Conservation (phyloP, 1,284 basidiomycete genomes). For the Malassezia sympodialis region DNA sequence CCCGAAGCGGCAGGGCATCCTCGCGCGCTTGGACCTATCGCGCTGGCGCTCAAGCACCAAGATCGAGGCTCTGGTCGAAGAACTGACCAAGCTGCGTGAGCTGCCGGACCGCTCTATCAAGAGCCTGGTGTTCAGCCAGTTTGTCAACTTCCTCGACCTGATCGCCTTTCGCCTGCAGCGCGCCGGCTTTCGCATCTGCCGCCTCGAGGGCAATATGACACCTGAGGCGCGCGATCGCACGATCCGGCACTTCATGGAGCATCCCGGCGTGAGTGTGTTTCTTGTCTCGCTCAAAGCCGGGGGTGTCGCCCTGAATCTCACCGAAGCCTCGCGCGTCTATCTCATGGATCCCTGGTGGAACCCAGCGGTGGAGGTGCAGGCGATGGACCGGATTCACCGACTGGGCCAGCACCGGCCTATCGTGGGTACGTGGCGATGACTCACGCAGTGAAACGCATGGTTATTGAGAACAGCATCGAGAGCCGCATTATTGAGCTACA, state of each 20-base stretch:
- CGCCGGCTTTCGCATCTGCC: conserved; percentile 76
- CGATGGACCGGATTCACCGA: conserved; percentile 82
- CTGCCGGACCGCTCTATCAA: conserved; percentile 80
- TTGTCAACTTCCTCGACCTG: conserved; percentile 67
- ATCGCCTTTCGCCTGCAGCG: conserved; percentile 85
- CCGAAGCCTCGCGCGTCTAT: conserved; percentile 46
- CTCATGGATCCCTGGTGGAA: conserved; percentile 49
- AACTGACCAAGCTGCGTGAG: conserved; percentile 69
- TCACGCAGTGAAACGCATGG: conserved; percentile 72
- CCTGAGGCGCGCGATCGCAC: conserved; percentile 90
- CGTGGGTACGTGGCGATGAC: conserved; percentile 50
- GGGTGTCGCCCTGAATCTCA: conserved; percentile 62
- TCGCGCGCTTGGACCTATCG: conserved; percentile 76
- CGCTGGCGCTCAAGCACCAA: conserved; percentile 90
- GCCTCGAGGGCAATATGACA: conserved; percentile 91
- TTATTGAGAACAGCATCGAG: conserved; percentile 93
- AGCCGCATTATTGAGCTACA: conserved; percentile 79
- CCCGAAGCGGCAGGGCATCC: conserved; percentile 71
- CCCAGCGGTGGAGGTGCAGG: conserved; percentile 53
- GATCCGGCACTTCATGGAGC: conserved; percentile 90
- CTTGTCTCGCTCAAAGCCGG: conserved; percentile 88
- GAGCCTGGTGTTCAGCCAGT: conserved; percentile 90
- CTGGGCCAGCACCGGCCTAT: conserved; percentile 76
- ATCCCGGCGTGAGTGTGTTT: conserved; percentile 88
- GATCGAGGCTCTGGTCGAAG: conserved; percentile 92